Evolutionary conservation across 2,329 filamentous ascomycete species (phyloP).

Genomic region (Tolypocladium sp.): DNA sequence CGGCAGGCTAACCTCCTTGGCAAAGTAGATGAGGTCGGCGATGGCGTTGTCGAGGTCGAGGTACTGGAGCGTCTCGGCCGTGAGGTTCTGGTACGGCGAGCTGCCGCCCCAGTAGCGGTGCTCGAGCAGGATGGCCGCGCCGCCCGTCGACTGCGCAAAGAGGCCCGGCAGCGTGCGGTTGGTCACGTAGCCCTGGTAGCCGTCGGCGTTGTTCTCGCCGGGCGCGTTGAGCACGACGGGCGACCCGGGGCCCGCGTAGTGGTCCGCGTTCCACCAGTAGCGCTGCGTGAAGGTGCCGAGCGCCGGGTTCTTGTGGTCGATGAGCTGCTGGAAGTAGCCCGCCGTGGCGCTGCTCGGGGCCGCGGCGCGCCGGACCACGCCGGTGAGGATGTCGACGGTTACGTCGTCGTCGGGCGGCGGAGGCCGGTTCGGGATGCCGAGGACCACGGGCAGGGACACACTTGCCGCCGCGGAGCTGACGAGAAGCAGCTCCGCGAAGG

Average conservation of each 20-base stretch:
- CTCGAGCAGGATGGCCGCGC: slow-evolving; percentile 68
- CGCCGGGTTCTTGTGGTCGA: slow-evolving; percentile 48
- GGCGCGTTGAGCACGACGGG: slow-evolving; percentile 61
- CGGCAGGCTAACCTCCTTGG: slow-evolving; percentile 56
- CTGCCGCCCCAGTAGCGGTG: slow-evolving; percentile 76
- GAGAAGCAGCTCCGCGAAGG: slow-evolving; percentile 1
- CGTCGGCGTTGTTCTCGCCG: slow-evolving; percentile 55
- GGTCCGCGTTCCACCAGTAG: slow-evolving; percentile 70
- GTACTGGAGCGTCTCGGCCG: slow-evolving; percentile 61
- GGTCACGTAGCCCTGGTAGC: slow-evolving; percentile 54
- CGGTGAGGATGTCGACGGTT: not conserved
- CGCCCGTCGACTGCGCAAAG: slow-evolving; percentile 57
- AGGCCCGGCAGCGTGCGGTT: slow-evolving; percentile 62
- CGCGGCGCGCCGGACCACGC: not conserved
- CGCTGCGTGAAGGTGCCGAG: slow-evolving; percentile 56
- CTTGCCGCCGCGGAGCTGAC: not conserved
- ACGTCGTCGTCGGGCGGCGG: not conserved
- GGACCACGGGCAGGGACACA: not conserved
- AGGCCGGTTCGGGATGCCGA: not conserved
- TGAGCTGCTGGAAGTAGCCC: slow-evolving; percentile 40
- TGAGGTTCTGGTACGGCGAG: slow-evolving; percentile 54
- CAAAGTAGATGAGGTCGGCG: slow-evolving; percentile 70
- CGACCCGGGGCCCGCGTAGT: slow-evolving; percentile 67
- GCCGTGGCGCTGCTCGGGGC: not conserved
- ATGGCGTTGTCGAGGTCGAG: slow-evolving; percentile 70